Percentiles rank a stretch among this genome's conserved stretches.
Evolutionary conservation across 148 eudicot genomes (phyloP).

Genomic region (Rhododendron ovatum): DNA sequence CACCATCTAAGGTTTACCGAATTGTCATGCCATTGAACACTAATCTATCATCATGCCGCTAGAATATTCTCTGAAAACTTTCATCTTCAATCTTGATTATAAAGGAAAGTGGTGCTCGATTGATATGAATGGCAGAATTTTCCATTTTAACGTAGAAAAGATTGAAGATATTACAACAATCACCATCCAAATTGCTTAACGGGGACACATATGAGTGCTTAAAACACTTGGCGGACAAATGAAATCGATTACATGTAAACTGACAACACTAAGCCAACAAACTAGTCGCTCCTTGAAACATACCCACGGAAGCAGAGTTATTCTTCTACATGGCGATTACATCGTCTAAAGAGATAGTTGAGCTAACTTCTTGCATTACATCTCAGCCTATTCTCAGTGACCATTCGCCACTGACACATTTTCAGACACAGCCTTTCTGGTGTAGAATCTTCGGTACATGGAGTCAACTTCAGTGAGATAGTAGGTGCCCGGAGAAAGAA

Average conservation of each 20-base stretch:
- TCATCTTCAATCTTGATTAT: neutral
- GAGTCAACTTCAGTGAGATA: slow-evolving; percentile 82
- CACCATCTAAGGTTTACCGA: neutral
- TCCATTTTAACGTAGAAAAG: neutral
- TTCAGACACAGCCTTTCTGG: slow-evolving; percentile 37
- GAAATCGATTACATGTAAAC: neutral
- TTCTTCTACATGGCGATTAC: neutral
- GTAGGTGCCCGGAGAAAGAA: slow-evolving; percentile 66
- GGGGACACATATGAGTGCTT: neutral
- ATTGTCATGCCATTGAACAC: neutral
- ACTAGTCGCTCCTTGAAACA: slow-evolving; percentile 1
- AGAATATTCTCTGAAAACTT: neutral
- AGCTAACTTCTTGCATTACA: neutral
- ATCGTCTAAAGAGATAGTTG: neutral
- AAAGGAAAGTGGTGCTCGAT: neutral
- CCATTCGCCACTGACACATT: slow-evolving; percentile 45
- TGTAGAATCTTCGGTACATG: slow-evolving; percentile 63
- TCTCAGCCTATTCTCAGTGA: slow-evolving; percentile 27
- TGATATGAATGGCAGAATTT: neutral
- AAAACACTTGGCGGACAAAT: neutral
- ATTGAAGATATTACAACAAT: neutral
- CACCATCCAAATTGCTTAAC: neutral
- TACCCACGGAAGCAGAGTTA: slow-evolving; percentile 2
- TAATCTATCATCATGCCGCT: neutral
- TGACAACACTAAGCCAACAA: neutral